Evolutionary conservation across 2,329 filamentous ascomycete genomes (phyloP), one percentile per base, ranked within the genome.

Genomic region (Aspergillus alliaceus): DNA sequence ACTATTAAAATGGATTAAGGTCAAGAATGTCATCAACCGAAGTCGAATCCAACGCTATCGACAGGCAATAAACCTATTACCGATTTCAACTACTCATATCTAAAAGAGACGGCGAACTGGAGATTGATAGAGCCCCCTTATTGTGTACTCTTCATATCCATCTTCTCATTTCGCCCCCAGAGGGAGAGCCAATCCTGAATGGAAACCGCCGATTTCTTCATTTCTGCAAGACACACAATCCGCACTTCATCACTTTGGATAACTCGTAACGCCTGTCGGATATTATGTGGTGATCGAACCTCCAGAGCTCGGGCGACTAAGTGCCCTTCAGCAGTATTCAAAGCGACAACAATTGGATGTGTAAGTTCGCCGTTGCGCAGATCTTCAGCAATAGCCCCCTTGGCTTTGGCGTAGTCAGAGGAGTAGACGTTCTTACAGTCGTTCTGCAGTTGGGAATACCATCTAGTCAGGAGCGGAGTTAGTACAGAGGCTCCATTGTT

Each of bases 371-470:
- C 42, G 37, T 67, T 67, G 27, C 48, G 56, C 12, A 67, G 51
- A 24, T 66, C 64, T 50, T 67, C 64, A 1, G 59, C 64, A 29
- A 64, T 34, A 3, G 60, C 46, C 2, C 64, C 64, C 22, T 66
- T 67, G 15, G 57, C 42, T 22, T 58, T 60, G 14, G 59, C 64
- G 46, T 66, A 66, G 31, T 66, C 64, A 1, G 64, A 60, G 2
- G 64, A 67, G 48, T 64, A 66, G 22, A 66, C 57, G 29, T 66
- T 66, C 24, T 67, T 66, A 53, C 63, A 66, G 32, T 67, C 64
- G 12, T 66, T 67, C 35, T 66, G 64, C 4, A 66, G 51, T 27
- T 67, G 64, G 1, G 62, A 62, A 40, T 62, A 59, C 64, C 64
- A 67, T 24, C 64, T 67, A 37, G 12, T 8, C n/a, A 11, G n/a